Conservation (phyloP, 2,329 filamentous ascomycete species). For the Apiospora malaysiana region DNA sequence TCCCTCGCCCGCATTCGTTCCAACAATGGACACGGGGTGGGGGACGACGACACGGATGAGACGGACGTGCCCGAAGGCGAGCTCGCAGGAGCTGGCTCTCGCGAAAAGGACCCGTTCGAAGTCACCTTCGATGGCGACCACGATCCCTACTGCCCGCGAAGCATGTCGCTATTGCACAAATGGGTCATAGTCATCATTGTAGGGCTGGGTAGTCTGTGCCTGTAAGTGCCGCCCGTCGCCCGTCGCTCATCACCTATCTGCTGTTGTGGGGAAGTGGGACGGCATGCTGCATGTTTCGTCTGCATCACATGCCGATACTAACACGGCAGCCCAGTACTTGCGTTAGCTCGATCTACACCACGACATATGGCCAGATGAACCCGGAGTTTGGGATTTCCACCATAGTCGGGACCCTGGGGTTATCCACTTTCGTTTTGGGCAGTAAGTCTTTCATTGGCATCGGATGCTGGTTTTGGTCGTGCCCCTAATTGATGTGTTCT, state of each 20-base stretch:
- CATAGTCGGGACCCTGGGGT: slow-evolving; percentile 77
- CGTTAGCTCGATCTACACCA: slow-evolving; percentile 87
- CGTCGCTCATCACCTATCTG: no score
- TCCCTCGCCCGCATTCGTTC: slow-evolving; percentile 20
- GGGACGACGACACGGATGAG: slow-evolving; percentile 16
- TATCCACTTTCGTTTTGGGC: slow-evolving; percentile 84
- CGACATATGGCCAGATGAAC: slow-evolving; percentile 79
- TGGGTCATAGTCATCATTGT: slow-evolving; percentile 82
- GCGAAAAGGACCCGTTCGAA: slow-evolving; percentile 60
- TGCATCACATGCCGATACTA: slow-evolving; percentile 24
- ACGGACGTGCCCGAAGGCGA: slow-evolving; percentile 6
- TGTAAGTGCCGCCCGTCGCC: slow-evolving; percentile 73
- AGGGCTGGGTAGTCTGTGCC: slow-evolving; percentile 77
- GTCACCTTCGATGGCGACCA: slow-evolving; percentile 77
- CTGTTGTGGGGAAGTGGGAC: slow-evolving; percentile 22
- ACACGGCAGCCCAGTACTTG: slow-evolving; percentile 65
- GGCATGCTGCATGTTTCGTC: slow-evolving; percentile 13
- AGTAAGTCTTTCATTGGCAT: slow-evolving; percentile 52
- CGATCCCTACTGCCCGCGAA: slow-evolving; percentile 78
- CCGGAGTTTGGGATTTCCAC: slow-evolving; percentile 74
- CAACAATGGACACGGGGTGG: slow-evolving; percentile 26
- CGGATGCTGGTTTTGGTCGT: neutral
- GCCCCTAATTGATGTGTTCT: neutral
- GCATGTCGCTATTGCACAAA: slow-evolving; percentile 68
- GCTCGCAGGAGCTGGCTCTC: neutral